phyloP scores from a whole-genome alignment of 1,139 yeast genomes.

The Geotrichum carabidarum region DNA sequence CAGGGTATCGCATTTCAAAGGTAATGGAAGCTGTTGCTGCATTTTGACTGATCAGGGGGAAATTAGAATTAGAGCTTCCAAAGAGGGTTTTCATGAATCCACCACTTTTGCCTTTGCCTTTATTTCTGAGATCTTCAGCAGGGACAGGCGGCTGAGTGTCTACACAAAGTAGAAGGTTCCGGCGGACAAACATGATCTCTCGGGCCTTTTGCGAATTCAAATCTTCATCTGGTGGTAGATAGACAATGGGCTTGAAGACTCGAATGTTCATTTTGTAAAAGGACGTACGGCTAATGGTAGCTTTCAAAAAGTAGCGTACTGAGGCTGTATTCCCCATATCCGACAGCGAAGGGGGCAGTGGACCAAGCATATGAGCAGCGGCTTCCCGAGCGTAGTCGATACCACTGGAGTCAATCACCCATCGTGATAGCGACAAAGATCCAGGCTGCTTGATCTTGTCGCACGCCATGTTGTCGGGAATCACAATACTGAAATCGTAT shows the following conservation, averaged over 20 bases:
- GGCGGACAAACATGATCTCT: slow-evolving; percentile 30
- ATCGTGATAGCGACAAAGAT: slow-evolving; percentile 32
- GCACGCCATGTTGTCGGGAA: slow-evolving; percentile 53
- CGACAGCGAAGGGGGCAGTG: slow-evolving; percentile 54
- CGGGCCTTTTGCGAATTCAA: slow-evolving; percentile 33
- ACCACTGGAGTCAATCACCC: slow-evolving; percentile 39
- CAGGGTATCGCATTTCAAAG: slow-evolving; percentile 31
- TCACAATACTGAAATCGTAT: slow-evolving; percentile 53
- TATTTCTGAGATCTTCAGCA: slow-evolving; percentile 17
- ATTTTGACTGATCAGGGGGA: neutral
- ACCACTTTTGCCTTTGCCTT: slow-evolving; percentile 6
- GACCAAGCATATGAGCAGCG: slow-evolving; percentile 41
- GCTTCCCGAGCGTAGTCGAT: slow-evolving; percentile 30
- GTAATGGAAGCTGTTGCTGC: slow-evolving; percentile 20
- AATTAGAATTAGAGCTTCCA: neutral
- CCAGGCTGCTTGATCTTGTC: slow-evolving; percentile 32
- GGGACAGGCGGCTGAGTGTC: neutral
- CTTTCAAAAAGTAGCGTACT: slow-evolving; percentile 50
- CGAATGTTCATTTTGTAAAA: slow-evolving; percentile 47
- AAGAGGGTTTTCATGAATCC: slow-evolving; percentile 9
- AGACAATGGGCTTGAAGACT: slow-evolving; percentile 46
- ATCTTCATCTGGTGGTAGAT: slow-evolving; percentile 48
- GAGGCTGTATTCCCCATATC: slow-evolving; percentile 47
- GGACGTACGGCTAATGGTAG: slow-evolving; percentile 50
- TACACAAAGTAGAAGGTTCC: slow-evolving; percentile 21